These are phyloP conservation scores for Fraxinus americana DNA, from an alignment of 257 asterid genomes.

Conservation along the genomic window DNA sequence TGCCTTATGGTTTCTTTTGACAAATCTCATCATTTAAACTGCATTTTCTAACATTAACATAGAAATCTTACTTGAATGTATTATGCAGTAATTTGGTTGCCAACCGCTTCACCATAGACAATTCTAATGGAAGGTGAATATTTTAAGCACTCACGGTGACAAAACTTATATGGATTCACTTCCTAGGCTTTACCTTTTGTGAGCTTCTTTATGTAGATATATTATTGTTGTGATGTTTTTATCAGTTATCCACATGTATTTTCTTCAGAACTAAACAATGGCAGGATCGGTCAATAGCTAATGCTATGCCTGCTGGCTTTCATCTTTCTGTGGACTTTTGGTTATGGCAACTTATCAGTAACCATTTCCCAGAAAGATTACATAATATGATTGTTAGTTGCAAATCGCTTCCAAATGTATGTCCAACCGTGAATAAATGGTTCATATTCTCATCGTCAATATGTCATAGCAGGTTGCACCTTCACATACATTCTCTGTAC, in stretches of 20 bases:
- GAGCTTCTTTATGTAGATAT: too few species aligned
- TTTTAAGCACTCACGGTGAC: not conserved
- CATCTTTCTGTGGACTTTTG: not conserved
- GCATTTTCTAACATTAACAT: not conserved
- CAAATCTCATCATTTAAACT: not conserved
- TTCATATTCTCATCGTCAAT: not conserved
- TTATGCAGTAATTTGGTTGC: slow-evolving; percentile 50
- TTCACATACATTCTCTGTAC: not conserved
- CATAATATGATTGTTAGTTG: not conserved
- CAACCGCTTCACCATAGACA: slow-evolving; percentile 58
- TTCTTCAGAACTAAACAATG: not conserved
- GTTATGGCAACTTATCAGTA: not conserved
- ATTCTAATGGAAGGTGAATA: slow-evolving; percentile 54
- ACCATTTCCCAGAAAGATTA: not conserved
- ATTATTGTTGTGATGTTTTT: not conserved
- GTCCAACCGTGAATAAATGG: not conserved
- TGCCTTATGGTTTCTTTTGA: not conserved
- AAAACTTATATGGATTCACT: not conserved
- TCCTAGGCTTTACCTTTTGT: not conserved
- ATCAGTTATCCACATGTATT: not conserved
- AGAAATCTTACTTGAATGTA: slow-evolving; percentile 18
- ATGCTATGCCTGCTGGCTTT: not conserved
- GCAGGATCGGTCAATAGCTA: not conserved
- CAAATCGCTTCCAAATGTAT: not conserved
- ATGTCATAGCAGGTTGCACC: not conserved